These are phyloP conservation scores for Vitis hybrid DNA, from an alignment of 177 flowering plant genomes.

Conservation along the genomic window DNA sequence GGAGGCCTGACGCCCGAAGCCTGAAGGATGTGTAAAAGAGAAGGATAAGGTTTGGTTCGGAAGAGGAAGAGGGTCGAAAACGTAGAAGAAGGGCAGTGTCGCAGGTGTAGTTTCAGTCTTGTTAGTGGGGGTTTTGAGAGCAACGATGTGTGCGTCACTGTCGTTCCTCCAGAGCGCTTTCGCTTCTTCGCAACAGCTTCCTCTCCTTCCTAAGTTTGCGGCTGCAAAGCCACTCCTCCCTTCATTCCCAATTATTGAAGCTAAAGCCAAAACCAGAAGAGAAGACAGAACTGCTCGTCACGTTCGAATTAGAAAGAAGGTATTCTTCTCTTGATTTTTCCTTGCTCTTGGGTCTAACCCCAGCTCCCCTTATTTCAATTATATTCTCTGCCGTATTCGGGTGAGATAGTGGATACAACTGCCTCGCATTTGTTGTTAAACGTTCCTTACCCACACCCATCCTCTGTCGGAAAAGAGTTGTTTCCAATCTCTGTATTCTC, in stretches of 20 bases:
- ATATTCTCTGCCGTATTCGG: not conserved
- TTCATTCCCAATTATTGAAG: slow-evolving; percentile 18
- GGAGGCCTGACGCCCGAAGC: too few species aligned
- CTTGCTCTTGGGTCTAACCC: not conserved
- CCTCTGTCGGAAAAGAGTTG: too few species aligned
- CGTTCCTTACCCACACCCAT: too few species aligned
- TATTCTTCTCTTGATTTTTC: slow-evolving; percentile 2
- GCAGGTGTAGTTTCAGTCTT: too few species aligned
- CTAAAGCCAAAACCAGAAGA: slow-evolving; percentile 49
- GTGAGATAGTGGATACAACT: not conserved
- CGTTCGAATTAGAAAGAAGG: slow-evolving; percentile 86
- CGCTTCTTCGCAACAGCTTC: slow-evolving; percentile 19
- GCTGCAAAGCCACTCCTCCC: slow-evolving; percentile 7
- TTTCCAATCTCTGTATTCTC: too few species aligned
- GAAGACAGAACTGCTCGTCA: slow-evolving; percentile 78
- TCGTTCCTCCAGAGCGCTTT: slow-evolving; percentile 24
- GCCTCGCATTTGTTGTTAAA: too few species aligned
- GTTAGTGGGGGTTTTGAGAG: not conserved
- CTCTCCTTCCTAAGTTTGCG: slow-evolving; percentile 8
- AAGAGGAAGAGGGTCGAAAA: too few species aligned
- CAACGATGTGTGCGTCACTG: slow-evolving; percentile 17
- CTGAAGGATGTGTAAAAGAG: too few species aligned
- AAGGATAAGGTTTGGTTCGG: too few species aligned
- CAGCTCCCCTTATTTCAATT: not conserved
- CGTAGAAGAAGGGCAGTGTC: too few species aligned